Conservation (phyloP, 1,139 yeast species). For the Suhomyces bolitotheri region DNA sequence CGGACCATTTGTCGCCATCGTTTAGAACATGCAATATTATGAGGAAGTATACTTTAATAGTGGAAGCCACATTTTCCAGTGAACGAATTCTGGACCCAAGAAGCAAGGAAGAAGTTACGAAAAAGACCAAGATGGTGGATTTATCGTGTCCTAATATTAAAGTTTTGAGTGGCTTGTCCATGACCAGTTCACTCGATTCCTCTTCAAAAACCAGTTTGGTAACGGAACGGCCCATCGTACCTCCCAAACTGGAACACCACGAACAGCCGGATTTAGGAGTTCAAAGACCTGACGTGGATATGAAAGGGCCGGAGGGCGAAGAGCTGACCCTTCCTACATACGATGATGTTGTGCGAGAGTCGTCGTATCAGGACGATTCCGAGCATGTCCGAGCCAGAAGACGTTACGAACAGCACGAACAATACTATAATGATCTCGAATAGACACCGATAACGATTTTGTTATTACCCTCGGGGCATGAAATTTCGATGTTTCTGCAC, state of each 20-base stretch:
- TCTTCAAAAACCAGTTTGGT: slow-evolving; percentile 11
- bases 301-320: slow-evolving; percentile 1
- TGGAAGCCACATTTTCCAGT: slow-evolving; percentile 48
- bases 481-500: too few relatives aligned
- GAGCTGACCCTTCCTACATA: slow-evolving; percentile 13
- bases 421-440: slow-evolving; percentile 31
- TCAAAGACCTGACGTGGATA: background rate
- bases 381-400: slow-evolving; percentile 29
- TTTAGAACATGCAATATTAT: slow-evolving; percentile 60
- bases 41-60: slow-evolving; percentile 45
- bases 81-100: slow-evolving; percentile 27
- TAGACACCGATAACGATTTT: too few relatives aligned
- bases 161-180: slow-evolving; percentile 44
- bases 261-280: background rate
- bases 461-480: too few relatives aligned
- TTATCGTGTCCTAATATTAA: slow-evolving; percentile 38
- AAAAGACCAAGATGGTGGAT: slow-evolving; percentile 31
- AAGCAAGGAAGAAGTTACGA: slow-evolving; percentile 20
- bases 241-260: background rate
- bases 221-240: background rate
- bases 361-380: slow-evolving; percentile 15
- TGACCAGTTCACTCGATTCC: slow-evolving; percentile 18
- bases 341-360: slow-evolving; percentile 15
- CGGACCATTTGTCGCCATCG: slow-evolving; percentile 53
- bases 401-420: slow-evolving; percentile 40